Conservation (phyloP, 2,329 filamentous ascomycete species). For the Stenocarpella maydis region DNA sequence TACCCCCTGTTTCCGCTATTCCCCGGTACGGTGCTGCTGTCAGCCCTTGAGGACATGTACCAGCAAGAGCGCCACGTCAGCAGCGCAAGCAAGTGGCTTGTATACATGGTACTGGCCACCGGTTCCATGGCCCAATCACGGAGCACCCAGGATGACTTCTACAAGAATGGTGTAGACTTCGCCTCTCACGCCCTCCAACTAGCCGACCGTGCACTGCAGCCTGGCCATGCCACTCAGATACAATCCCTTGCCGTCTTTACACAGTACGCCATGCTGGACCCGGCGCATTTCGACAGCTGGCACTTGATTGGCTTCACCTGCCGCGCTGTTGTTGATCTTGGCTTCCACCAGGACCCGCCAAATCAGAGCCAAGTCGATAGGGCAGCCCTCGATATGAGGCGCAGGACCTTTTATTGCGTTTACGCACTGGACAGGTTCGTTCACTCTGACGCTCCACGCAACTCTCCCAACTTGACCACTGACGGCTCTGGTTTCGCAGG, state of each 20-base stretch:
- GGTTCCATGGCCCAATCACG: conserved; percentile 78
- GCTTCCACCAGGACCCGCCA: conserved; percentile 90
- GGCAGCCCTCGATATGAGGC: conserved; percentile 76
- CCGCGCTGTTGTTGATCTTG: conserved; percentile 86
- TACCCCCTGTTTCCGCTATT: conserved; percentile 85
- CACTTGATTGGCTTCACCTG: conserved; percentile 91
- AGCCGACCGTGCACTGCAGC: conserved; percentile 83
- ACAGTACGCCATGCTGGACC: conserved; percentile 89
- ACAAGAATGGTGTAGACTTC: conserved; percentile 63
- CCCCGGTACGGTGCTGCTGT: conserved; percentile 79
- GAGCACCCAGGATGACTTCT: conserved; percentile 70
- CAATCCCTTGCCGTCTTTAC: conserved; percentile 87
- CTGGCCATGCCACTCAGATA: conserved; percentile 84
- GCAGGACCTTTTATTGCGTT: conserved; percentile 88
- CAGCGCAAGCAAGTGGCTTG: conserved; percentile 81
- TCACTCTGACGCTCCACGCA: background rate
- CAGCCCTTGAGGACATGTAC: conserved; percentile 83
- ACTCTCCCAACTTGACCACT: conserved; percentile 37
- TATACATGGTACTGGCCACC: conserved; percentile 90
- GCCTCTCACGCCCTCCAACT: conserved; percentile 74
- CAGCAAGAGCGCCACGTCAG: conserved; percentile 70
- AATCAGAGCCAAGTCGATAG: conserved; percentile 73
- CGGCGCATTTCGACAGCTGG: conserved; percentile 92
- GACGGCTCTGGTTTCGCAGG: conserved; percentile 51
- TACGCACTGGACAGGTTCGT: conserved; percentile 86